These are phyloP conservation scores for Lyophyllum decastes DNA, from an alignment of 768 basidiomycete genomes.

Conservation along the genomic window DNA sequence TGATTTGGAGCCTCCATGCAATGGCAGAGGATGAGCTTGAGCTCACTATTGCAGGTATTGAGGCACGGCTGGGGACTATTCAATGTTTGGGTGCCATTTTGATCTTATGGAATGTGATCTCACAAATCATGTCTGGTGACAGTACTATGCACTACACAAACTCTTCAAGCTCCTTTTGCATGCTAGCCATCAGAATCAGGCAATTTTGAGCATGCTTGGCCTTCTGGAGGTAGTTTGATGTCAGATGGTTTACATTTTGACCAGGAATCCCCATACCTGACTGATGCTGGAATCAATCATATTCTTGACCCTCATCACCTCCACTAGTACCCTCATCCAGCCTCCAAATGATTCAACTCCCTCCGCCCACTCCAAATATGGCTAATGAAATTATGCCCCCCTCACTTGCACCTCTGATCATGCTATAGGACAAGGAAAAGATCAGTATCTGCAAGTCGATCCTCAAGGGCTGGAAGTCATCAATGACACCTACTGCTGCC, in stretches of 20 bases:
- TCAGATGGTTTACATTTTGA: conserved; percentile 68
- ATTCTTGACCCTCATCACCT: conserved; percentile 22
- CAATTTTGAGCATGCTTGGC: conserved; percentile 60
- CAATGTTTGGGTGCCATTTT: conserved; percentile 60
- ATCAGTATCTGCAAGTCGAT: conserved; percentile 65
- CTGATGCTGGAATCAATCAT: conserved; percentile 27
- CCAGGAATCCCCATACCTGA: conserved; percentile 73
- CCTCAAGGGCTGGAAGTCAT: conserved; percentile 63
- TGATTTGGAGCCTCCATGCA: conserved; percentile 53
- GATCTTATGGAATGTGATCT: conserved; percentile 56
- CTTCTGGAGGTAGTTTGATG: conserved; percentile 54
- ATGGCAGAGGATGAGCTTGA: conserved; percentile 38
- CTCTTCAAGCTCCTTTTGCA: conserved; percentile 63
- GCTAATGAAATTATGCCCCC: conserved; percentile 13
- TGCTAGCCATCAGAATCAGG: conserved; percentile 69
- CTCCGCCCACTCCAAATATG: conserved; percentile 18
- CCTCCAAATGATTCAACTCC: conserved; percentile 4
- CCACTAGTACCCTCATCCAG: conserved; percentile 33
- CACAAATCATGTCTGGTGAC: conserved; percentile 35
- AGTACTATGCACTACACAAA: conserved; percentile 51
- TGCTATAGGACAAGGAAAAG: conserved; percentile 44
- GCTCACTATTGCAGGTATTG: conserved; percentile 40
- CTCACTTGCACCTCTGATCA: conserved; percentile 25
- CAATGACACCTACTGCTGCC: conserved; percentile 39
- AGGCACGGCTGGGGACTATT: conserved; percentile 50